Base-by-base conservation (phyloP, 257 asterid species). In the Lycium barbarum region DNA sequence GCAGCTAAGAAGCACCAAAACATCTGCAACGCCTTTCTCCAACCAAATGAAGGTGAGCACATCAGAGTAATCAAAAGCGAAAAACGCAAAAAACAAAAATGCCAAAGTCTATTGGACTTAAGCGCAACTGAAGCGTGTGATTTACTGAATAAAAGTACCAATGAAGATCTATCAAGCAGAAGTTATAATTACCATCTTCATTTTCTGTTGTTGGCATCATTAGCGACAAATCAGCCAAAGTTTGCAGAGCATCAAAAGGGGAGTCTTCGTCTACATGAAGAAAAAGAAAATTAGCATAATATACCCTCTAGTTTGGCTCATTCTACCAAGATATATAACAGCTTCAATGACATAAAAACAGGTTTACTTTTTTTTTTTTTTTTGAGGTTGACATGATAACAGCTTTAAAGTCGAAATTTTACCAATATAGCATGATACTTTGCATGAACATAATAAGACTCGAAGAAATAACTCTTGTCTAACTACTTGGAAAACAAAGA, bases 151-250 rank as follows among this genome's bases (percentile, higher is more conserved):
- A 40, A 3, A 40, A 40, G 45, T 40, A 6, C 45, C 45, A 40
- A 40, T 40, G 45, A 40, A 40, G 45, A 40, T 74, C 67, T 62
- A 86, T 68, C 70, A 70, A 80, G 55, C 87, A 12, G 55, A 84
- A 47, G 18, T 67, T 68, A 62, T 65, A 66, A 90, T 54, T 89
- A 96, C 99, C 99, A 79, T 90, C 94, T 86, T 92, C 98, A 86
- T 85, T 92, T 90, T 89, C 95, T 86, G 83, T 40, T 12, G 91
- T 84, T 26, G 96, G 94, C 96, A 93, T 91, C 98, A 92, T 89
- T 83, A 90, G 72, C 66, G 98, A 94, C 85, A 96, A 87, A 91
- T 93, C 96, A 84, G 97, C 98, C 87, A 96, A 91, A 76, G 96
- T 89, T 87, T 93, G 94, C 89, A 96, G 88, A 62, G 98, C 98